Conservation (phyloP, 352 stramenopile genomes). For the Globisporangium megalacanthum region DNA sequence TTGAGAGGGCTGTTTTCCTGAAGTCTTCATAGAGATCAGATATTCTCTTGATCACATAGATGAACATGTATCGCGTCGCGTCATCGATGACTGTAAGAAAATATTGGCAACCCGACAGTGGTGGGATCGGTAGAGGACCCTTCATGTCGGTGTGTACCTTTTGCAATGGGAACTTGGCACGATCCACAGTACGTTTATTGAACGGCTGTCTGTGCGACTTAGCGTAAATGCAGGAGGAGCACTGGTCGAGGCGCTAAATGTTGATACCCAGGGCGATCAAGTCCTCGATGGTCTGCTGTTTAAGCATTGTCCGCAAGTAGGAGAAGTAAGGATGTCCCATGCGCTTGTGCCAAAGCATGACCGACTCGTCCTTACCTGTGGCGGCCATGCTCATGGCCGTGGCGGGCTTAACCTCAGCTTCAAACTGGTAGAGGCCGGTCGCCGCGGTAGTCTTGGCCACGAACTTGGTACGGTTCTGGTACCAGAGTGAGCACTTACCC, state of each 20-base stretch:
- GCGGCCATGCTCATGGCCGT: background rate
- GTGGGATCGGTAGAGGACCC: too few relatives aligned
- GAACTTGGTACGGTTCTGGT: too few relatives aligned
- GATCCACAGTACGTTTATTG: background rate
- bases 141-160: background rate
- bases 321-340: background rate
- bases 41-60: too few relatives aligned
- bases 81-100: too few relatives aligned
- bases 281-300: background rate
- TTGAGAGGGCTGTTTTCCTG: too few relatives aligned
- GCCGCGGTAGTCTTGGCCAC: too few relatives aligned
- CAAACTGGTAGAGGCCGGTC: background rate
- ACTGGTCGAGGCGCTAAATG: background rate
- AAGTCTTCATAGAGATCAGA: too few relatives aligned
- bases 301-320: background rate
- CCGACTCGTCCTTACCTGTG: background rate
- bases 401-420: background rate
- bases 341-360: conserved; percentile 1
- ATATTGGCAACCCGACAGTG: too few relatives aligned
- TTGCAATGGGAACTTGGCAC: background rate
- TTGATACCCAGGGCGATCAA: too few relatives aligned
- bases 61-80: too few relatives aligned
- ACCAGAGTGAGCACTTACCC: too few relatives aligned
- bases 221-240: background rate
- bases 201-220: background rate